Percentiles rank a stretch among this genome's conserved stretches.
phyloP scores from a whole-genome alignment of 805 yeast genomes.

The Barnettozyma sp. region DNA sequence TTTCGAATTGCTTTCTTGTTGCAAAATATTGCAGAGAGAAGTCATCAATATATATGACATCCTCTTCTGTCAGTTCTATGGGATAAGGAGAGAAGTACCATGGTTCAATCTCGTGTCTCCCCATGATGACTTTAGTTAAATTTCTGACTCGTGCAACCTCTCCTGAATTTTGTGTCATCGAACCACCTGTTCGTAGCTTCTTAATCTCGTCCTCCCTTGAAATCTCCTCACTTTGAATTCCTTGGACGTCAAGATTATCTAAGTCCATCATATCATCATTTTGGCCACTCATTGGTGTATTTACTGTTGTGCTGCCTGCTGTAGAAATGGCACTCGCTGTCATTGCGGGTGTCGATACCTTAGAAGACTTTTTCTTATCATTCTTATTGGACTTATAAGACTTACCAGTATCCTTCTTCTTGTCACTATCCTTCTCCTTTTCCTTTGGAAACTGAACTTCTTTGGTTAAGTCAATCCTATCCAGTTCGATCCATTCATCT shows the following conservation, averaged over 20 bases:
- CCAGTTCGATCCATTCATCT: conserved; percentile 86
- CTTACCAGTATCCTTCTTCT: conserved; percentile 27
- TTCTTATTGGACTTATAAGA: conserved; percentile 22
- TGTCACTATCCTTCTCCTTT: conserved; percentile 34
- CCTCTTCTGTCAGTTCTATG: conserved; percentile 87
- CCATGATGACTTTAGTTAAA: conserved; percentile 69
- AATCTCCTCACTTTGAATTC: conserved; percentile 59
- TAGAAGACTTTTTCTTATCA: conserved; percentile 29
- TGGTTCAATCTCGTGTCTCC: conserved; percentile 90
- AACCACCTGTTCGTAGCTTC: conserved; percentile 88
- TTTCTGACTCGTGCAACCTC: conserved; percentile 92
- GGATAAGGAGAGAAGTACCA: conserved; percentile 99
- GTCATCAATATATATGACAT: conserved; percentile 84
- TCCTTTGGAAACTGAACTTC: conserved; percentile 69
- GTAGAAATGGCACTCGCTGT: too few relatives aligned
- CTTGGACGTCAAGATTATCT: conserved; percentile 81
- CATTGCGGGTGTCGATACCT: conserved; percentile 14
- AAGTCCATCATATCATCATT: conserved; percentile 68
- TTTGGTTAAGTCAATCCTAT: conserved; percentile 62
- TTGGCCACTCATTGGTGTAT: conserved; percentile 13
- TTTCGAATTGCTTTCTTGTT: conserved; percentile 81
- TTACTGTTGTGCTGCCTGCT: too few relatives aligned
- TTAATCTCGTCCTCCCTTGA: conserved; percentile 90
- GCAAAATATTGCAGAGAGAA: conserved; percentile 86
- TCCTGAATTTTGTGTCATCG: conserved; percentile 85